Conservation (phyloP, 2,329 filamentous ascomycete genomes). For the Botrytis fabae region DNA sequence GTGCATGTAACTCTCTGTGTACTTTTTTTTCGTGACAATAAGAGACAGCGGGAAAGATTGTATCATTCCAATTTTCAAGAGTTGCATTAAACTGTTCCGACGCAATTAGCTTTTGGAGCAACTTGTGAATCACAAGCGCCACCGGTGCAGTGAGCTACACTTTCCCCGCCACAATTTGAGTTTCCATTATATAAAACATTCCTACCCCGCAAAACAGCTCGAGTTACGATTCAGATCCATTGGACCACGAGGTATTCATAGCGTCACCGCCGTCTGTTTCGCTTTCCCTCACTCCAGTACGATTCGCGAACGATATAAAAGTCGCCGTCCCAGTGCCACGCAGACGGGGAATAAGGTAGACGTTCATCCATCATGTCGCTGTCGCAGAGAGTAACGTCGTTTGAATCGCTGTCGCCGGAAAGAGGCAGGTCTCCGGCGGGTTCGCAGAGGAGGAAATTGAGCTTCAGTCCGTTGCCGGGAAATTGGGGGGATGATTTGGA, state of each 20-base stretch:
- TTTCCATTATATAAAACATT: constrained; percentile 16
- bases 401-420: constrained; percentile 33
- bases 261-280: background rate
- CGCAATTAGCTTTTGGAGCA: background rate
- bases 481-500: constrained; percentile 24
- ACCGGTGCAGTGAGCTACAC: background rate
- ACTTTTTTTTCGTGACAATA: background rate
- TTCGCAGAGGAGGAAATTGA: constrained; percentile 29
- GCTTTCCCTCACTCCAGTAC: background rate
- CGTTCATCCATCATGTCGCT: constrained; percentile 27
- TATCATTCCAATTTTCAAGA: background rate
- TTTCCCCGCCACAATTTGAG: constrained; percentile 6
- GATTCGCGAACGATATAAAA: background rate
- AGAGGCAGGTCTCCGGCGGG: constrained; percentile 26
- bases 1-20: background rate
- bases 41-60: background rate
- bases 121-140: background rate
- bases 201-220: constrained; percentile 12
- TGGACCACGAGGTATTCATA: constrained; percentile 10
- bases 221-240: background rate
- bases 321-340: background rate
- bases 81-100: background rate
- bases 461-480: constrained; percentile 35
- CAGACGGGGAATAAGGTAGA: background rate
- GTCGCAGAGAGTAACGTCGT: constrained; percentile 32